phyloP scores from a whole-genome alignment of 805 yeast species.

The Metschnikowia sp. region DNA sequence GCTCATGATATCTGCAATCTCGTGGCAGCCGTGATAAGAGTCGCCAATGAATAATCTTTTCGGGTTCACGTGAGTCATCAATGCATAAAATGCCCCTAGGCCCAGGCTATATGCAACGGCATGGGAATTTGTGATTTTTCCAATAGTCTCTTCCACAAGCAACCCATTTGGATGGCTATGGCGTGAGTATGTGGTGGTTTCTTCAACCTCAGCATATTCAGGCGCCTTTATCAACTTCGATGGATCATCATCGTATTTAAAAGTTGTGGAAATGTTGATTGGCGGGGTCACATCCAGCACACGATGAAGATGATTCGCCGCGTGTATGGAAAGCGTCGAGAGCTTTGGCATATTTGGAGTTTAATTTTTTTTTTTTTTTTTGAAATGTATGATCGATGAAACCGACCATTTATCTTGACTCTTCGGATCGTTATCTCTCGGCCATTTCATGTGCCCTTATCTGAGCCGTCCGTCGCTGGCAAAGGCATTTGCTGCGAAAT shows the following conservation, averaged over 20 bases:
- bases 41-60: slow-evolving; percentile 72
- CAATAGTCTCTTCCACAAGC: slow-evolving; percentile 64
- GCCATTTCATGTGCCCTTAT: no score
- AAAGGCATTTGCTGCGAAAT: no score
- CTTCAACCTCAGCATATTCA: slow-evolving; percentile 18
- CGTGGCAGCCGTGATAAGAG: slow-evolving; percentile 84
- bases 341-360: not conserved
- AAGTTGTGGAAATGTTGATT: slow-evolving; percentile 79
- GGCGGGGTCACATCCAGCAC: slow-evolving; percentile 75
- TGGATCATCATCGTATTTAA: slow-evolving; percentile 61
- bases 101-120: slow-evolving; percentile 77
- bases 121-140: slow-evolving; percentile 56
- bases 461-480: no score
- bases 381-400: no score
- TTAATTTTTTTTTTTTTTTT: no score
- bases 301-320: slow-evolving; percentile 57
- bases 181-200: slow-evolving; percentile 56
- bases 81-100: slow-evolving; percentile 73
- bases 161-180: slow-evolving; percentile 68
- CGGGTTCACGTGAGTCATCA: slow-evolving; percentile 68
- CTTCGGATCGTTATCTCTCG: no score
- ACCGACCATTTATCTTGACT: no score
- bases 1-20: slow-evolving; percentile 58
- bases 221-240: slow-evolving; percentile 45
- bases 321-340: slow-evolving; percentile 50